Percentiles rank a stretch among this genome's conserved stretches.
These are phyloP conservation scores for Vairimorpha ceranae DNA, from an alignment of 371 early-diverging fungal genomes.

Conservation along the genomic window DNA sequence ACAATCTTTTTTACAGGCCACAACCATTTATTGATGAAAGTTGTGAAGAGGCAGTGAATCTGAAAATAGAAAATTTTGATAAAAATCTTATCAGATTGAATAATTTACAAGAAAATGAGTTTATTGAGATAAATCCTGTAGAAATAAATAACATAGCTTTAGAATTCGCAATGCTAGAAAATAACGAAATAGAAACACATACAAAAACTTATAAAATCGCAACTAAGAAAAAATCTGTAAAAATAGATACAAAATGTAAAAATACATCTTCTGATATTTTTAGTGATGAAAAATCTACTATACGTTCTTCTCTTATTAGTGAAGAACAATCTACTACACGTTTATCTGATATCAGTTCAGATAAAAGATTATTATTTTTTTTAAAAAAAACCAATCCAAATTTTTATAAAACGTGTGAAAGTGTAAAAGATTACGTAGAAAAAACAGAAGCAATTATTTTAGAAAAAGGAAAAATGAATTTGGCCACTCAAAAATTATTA, in stretches of 20 bases:
- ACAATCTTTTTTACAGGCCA: not conserved
- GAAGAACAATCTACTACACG: too few relatives aligned
- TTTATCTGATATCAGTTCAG: not conserved
- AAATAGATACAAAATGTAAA: too few relatives aligned
- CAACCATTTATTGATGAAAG: not conserved
- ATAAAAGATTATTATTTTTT: not conserved
- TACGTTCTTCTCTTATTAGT: too few relatives aligned
- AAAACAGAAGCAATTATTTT: not conserved
- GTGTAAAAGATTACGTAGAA: not conserved
- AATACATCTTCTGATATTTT: too few relatives aligned
- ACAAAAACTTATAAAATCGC: too few relatives aligned
- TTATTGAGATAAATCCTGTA: not conserved
- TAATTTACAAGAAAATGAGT: not conserved
- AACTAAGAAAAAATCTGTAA: too few relatives aligned
- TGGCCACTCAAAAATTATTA: not conserved
- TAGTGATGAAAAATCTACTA: too few relatives aligned
- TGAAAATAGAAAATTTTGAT: not conserved
- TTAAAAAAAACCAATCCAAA: constrained; percentile 4
- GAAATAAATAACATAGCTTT: not conserved
- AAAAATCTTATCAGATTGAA: not conserved
- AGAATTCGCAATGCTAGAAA: too few relatives aligned
- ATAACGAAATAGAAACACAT: too few relatives aligned
- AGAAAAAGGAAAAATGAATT: not conserved
- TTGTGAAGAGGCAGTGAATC: not conserved
- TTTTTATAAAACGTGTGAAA: not conserved